A percentile compares a stretch with the other conserved stretches of the same genome.
Conservation (phyloP, 495 filamentous ascomycete species). For the Letharia columbiana region DNA sequence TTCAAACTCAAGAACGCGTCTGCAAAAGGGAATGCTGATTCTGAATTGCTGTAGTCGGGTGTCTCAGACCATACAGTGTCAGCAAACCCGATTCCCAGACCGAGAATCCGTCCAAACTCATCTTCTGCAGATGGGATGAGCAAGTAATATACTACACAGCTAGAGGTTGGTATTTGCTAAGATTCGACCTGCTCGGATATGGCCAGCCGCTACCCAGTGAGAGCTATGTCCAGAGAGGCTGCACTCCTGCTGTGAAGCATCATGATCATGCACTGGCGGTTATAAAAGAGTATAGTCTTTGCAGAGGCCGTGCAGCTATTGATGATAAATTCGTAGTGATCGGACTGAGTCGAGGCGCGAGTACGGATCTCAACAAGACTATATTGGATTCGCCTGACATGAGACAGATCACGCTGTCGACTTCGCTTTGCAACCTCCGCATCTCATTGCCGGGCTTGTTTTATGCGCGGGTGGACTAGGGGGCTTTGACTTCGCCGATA, state of each 20-base stretch:
- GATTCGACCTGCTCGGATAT: constrained; percentile 12
- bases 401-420: background rate
- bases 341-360: constrained; percentile 14
- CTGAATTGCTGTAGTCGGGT: background rate
- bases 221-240: constrained; percentile 1
- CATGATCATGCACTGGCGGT: constrained; percentile 12
- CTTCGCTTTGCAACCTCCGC: constrained; percentile 6
- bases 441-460: constrained; percentile 8
- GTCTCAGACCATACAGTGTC: constrained; percentile 10
- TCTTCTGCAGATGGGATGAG: constrained; percentile 8
- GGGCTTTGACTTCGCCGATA: background rate
- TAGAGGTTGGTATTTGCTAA: constrained; percentile 7
- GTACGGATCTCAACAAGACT: background rate
- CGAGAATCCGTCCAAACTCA: background rate
- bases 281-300: background rate
- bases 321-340: constrained; percentile 4
- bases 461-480: constrained; percentile 14
- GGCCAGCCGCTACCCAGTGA: constrained; percentile 6
- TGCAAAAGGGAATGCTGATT: too few species aligned
- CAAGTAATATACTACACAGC: constrained; percentile 5
- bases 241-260: constrained; percentile 4
- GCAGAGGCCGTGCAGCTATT: background rate
- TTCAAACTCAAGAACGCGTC: background rate
- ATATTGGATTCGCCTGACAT: background rate
- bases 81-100: background rate